Evolutionary conservation across 129 eudicot species (phyloP).

Genomic region (sunflower (Helianthus annuus)): HanXRQr2.0-SUNRISE NC_035438.2:13747961-13748460

Average conservation of each 20-base stretch:
- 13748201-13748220: conserved; percentile 81
- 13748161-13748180: conserved; percentile 83
- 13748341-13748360: too few relatives aligned
- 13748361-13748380: conserved; percentile 62
- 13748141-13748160: conserved; percentile 84
- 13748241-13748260: conserved; percentile 90
- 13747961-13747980: not conserved
- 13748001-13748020: too few relatives aligned
- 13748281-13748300: conserved; percentile 1
- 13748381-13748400: conserved; percentile 90
- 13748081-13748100: conserved; percentile 83
- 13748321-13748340: conserved; percentile 21
- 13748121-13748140: conserved; percentile 68
- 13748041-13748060: not conserved
- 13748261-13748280: conserved; percentile 61
- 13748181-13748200: conserved; percentile 93
- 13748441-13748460: not conserved
- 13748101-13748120: conserved; percentile 34
- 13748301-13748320: conserved; percentile 8
- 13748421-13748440: not conserved
- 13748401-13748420: conserved; percentile 69
- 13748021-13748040: not conserved
- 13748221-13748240: conserved; percentile 92
- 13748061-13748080: conserved; percentile 15
- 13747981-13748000: not conserved